Conservation (phyloP, 2,329 filamentous ascomycete species). For the Purpureocillium takamizusanense region DNA sequence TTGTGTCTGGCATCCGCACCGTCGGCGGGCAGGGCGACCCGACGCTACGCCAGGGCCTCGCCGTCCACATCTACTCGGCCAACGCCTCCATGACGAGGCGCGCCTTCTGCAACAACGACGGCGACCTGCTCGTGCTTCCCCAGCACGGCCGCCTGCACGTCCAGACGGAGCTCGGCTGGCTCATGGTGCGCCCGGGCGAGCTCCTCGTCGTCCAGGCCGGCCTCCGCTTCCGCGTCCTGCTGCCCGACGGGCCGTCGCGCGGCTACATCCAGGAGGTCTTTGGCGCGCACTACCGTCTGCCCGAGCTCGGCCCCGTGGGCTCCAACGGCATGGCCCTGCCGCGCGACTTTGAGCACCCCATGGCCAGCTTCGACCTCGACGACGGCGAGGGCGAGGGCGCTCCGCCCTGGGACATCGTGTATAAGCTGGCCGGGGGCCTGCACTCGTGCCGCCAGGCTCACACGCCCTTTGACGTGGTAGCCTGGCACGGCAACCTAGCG, state of each 20-base stretch:
- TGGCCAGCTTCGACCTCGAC: conserved; percentile 50
- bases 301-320: conserved; percentile 58
- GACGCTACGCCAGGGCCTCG: conserved; percentile 35
- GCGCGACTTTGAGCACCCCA: conserved; percentile 55
- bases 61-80: conserved; percentile 34
- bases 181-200: conserved; percentile 60
- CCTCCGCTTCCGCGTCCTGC: conserved; percentile 32
- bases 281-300: conserved; percentile 54
- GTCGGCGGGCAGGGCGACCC: conserved; percentile 38
- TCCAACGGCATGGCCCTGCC: conserved; percentile 57
- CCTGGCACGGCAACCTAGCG: conserved; percentile 63
- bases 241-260: conserved; percentile 44
- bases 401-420: conserved; percentile 47
- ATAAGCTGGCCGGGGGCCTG: conserved; percentile 53
- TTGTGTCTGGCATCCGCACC: conserved; percentile 35
- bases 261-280: conserved; percentile 62
- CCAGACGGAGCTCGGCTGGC: conserved; percentile 56
- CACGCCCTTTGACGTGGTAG: conserved; percentile 62
- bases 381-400: no score
- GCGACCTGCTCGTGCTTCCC: conserved; percentile 57
- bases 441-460: conserved; percentile 53
- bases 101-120: conserved; percentile 41
- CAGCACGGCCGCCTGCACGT: conserved; percentile 58
- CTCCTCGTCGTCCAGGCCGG: conserved; percentile 58
- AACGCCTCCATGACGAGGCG: conserved; percentile 33